Base-by-base conservation (phyloP, 2,329 filamentous ascomycete genomes). In the Plenodomus lindquistii region DNA sequence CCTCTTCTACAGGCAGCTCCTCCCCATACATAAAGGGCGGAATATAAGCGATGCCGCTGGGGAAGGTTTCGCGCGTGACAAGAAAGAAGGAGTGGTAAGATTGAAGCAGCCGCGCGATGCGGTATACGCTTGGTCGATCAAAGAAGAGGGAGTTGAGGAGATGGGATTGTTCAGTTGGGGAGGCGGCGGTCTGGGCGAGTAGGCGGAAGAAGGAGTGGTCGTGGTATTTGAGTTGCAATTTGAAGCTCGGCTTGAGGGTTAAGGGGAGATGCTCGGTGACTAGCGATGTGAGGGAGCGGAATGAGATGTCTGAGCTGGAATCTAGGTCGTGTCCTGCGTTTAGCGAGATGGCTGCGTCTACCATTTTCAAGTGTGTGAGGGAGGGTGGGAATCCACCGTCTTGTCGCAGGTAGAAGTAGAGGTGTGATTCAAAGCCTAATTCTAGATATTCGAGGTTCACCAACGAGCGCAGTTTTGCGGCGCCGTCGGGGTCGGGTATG, bases 1-100 rank as follows among this genome's bases (percentile, higher is more conserved):
- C 15, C 13, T 53, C 50, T 37, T 71, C 66, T 2, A 56, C 44
- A 0, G 69, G 69, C 2, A 52, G 35, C 6, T 69, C 63, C 19
- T 72, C 69, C 10, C 69, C 67, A 17, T 68, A 56, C 66, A 72
- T 69, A 37, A 65, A 72, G 0, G 69, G 69, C 2, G 67, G 67
- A 1, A 72, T 72, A 37, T 55, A 71, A 0, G 53, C 35, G 0
- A 40, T 51, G 0, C 55, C 59, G 3, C 43, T 40, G 0, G 40
- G 44, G 27, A 72, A 72, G 0, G 37, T 48, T 15, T 69, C 56
- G 4, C 54, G 55, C 1, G 62, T 63, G 16, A 71, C 49, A 8
- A 57, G 27, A 9, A 72, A 57, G 8, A 48, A 54, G 2, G 53
- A 40, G 22, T 59, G 59, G 9, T 58, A 55, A 6, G 60, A 59